Evolutionary conservation across 78 protist genomes (phyloP), one percentile per base, ranked within the genome.

Genomic region (Dictyostelium citrinum): DNA sequence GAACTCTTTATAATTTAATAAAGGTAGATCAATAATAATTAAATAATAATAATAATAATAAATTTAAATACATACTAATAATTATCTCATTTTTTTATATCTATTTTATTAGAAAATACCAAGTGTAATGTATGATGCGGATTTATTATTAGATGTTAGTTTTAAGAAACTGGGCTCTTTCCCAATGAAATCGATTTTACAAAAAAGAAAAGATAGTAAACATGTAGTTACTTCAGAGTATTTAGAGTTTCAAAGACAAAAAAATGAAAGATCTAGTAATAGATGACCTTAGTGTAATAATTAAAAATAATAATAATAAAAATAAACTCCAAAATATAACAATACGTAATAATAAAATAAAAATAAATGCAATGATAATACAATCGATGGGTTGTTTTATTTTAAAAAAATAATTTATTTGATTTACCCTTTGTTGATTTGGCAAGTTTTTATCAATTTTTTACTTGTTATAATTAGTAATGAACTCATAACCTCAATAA

Each of bases 171-270:
- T 88, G 12, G 93, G 93, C 2, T 78, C 93, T 5, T 68, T 88
- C 22, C 78, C 93, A 60, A 88, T 88, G 93, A 88, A 88, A 22
- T 31, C 12, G 3, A 60, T 88, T 49, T 33, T 64, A 2, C 78
- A 76, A 78, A 78, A 88, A 41, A 58, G 85, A 67, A 88, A 76
- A 68, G 93, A 88, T 39, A 79, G 93, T 67, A 88, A 78, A 31
- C 79, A 77, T 6, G 51, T 88, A n/a, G 85, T 78, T 16, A 43
- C 49, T 14, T 49, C 41, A 10, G 93, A 88, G 27, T 88, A 88
- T 78, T 20, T 72, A 3, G 81, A 88, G 27, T 78, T 79, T 41
- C 93, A 88, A 88, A 79, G 27, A 55, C 31, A 39, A 43, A 88
- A 72, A 78, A 35, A 46, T 35, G 64, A 33, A 70, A 31, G 24